Evolutionary conservation across 306 rosid genomes (phyloP), one percentile per base, ranked within the genome.

Genomic region (Psophocarpus tetragonolobus): DNA sequence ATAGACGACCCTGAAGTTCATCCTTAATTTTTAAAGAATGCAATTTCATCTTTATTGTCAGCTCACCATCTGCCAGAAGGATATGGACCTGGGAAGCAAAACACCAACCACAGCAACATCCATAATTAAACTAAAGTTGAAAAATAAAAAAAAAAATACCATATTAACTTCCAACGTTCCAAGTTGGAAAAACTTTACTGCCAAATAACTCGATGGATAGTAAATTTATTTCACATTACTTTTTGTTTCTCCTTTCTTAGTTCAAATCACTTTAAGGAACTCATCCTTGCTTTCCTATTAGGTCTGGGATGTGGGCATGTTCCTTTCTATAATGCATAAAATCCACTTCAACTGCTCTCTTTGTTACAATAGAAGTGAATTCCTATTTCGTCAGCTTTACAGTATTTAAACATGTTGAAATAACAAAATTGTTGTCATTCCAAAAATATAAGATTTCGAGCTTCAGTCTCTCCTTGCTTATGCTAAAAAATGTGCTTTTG

Each of bases 1-100:
- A 95, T 6, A 88, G 73, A 73, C 78, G 85, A 83, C 93, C 90
- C 85, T 88, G 94, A 90, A 95, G 97, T 82, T 95, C 92, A 89
- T 92, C 99, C 77, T 87, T 95, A 74, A 95, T 87, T 84, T 87
- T 90, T 77, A 95, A 81, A 50, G 97, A 92, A 82, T 95, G 99
- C 82, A 95, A 80, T 76, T 92, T 95, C 87, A 85, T 87, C 84
- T 89, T 91, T 54, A 92, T 83, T 39, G 90, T 85, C 67, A 95
- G 78, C 80, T 92, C 94, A 60, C 88, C 87, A 53, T 82, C 94
- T 36, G 84, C 84, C 77, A 60, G 91, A 80, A 85, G 73, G 72
- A 92, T 51, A 83, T 91, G 90, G 73, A 95, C 89, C 99, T 95
- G 88, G 56, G 63, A 78, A 74, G 53, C 35, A 79, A 64, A 78